Percentiles rank a stretch among this genome's conserved stretches.
phyloP scores from a whole-genome alignment of 495 filamentous ascomycete species.

The Letharia columbiana region DNA sequence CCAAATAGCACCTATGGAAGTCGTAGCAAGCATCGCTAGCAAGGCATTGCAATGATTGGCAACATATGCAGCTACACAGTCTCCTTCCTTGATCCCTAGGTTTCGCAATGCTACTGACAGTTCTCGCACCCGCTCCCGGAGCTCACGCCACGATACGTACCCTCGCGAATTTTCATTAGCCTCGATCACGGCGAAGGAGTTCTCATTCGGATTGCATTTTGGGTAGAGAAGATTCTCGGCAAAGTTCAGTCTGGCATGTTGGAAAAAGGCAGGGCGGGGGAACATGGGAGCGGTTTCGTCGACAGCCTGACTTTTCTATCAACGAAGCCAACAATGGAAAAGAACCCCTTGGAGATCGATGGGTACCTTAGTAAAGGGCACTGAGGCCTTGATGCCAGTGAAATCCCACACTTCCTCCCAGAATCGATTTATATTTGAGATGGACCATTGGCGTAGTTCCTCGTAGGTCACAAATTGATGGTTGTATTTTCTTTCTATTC shows the following conservation, averaged over 20 bases:
- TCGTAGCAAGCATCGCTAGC: conserved; percentile 75
- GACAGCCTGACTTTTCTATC: conserved; percentile 49
- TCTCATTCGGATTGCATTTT: conserved; percentile 46
- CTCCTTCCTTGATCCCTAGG: conserved; percentile 52
- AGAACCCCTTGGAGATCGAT: conserved; percentile 17
- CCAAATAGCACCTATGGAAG: conserved; percentile 81
- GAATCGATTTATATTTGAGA: conserved; percentile 62
- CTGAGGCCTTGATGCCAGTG: conserved; percentile 62
- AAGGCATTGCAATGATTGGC: conserved; percentile 80
- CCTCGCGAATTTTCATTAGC: conserved; percentile 63
- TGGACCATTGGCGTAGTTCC: conserved; percentile 74
- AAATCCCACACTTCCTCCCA: conserved; percentile 86
- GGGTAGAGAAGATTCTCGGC: conserved; percentile 88
- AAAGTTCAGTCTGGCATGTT: conserved; percentile 72
- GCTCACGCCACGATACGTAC: conserved; percentile 67
- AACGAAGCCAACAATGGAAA: conserved; percentile 6
- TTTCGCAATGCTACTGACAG: conserved; percentile 64
- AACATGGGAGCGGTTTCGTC: conserved; percentile 60
- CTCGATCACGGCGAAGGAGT: conserved; percentile 57
- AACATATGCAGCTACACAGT: conserved; percentile 75
- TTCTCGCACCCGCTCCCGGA: conserved; percentile 65
- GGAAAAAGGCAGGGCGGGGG: conserved; percentile 77
- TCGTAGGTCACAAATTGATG: conserved; percentile 56
- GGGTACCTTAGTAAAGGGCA: conserved; percentile 48
- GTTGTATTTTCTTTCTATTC: conserved; percentile 58